These are phyloP conservation scores for Xylaria telfairii DNA, from an alignment of 495 filamentous ascomycete genomes.

Conservation along the genomic window DNA sequence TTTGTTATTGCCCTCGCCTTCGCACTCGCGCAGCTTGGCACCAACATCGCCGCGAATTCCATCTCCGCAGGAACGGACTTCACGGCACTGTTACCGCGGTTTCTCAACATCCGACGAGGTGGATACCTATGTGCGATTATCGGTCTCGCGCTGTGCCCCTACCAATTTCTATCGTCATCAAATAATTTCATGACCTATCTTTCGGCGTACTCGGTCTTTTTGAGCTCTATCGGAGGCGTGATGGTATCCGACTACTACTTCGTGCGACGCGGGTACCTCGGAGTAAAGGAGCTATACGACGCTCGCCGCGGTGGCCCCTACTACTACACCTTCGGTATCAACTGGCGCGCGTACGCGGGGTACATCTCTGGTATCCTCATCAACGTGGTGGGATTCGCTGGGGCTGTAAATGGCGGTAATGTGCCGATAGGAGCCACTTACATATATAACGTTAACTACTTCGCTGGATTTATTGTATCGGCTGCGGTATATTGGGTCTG, in stretches of 20 bases:
- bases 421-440: conserved; percentile 81
- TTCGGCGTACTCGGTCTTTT: conserved; percentile 93
- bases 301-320: conserved; percentile 71
- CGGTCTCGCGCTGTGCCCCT: conserved; percentile 89
- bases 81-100: conserved; percentile 88
- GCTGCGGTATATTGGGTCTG: conserved; percentile 70
- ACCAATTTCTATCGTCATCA: conserved; percentile 76
- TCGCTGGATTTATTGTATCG: conserved; percentile 80
- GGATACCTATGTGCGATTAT: conserved; percentile 87
- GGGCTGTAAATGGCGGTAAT: conserved; percentile 68
- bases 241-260: conserved; percentile 91
- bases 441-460: conserved; percentile 91
- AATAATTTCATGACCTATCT: conserved; percentile 96
- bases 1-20: conserved; percentile 87
- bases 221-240: conserved; percentile 89
- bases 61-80: conserved; percentile 90
- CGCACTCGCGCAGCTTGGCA: conserved; percentile 85
- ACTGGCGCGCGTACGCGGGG: conserved; percentile 82
- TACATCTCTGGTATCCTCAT: conserved; percentile 87
- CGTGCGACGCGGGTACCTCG: conserved; percentile 82
- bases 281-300: conserved; percentile 81
- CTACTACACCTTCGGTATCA: conserved; percentile 74
- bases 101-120: conserved; percentile 85
- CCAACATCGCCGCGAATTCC: conserved; percentile 92
- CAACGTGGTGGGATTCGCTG: conserved; percentile 92